Evolutionary conservation across 2,329 filamentous ascomycete species (phyloP), one percentile per base, ranked within the genome.

Genomic region (Cordyceps tenuipes): DNA sequence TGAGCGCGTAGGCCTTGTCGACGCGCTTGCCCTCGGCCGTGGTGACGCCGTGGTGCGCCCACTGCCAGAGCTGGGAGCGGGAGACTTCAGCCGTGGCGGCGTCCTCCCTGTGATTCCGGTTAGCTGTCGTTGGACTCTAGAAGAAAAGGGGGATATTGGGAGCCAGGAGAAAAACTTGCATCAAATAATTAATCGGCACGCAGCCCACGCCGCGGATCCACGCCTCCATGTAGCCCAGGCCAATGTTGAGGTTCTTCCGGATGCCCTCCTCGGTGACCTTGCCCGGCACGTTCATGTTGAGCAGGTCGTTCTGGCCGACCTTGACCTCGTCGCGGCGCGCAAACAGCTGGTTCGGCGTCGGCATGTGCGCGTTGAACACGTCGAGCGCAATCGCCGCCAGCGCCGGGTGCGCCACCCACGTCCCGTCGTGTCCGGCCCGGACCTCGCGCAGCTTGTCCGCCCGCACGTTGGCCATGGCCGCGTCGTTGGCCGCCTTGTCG

Each of bases 341-440:
- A 73, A 93, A 94, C 69, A 96, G 85, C 77, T 99, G 94, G 80
- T 99, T 99, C 52, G 94, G 92, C 3, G 93, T 96, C 10, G 94
- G 94, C 94, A 99, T 99, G 81, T 97, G 79, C 79, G 92, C 87
- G 83, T 97, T 96, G 84, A 99, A 99, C 69, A 97, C 82, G 52
- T 97, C 93, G 46, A 85, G 85, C 23, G 94, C 93, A 68, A 97
- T 96, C 62, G 81, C 67, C 5, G 94, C 93, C 57, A 99, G 85
- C 1, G 91, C 92, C 9, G 94, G 94, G 78, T 99, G 94, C 44
- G 94, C 94, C 61, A 99, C 93, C 94, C 93, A 97, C 64, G 93
- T 97, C 61, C 82, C 93, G 73, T 99, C 94, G 76, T 99, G 94
- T 61, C 94, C 94, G 57, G 94, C 94, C 66, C 89, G 89, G 57